Evolutionary conservation across 2,329 filamentous ascomycete species (phyloP).

Genomic region (Bretziella fagacearum): DNA sequence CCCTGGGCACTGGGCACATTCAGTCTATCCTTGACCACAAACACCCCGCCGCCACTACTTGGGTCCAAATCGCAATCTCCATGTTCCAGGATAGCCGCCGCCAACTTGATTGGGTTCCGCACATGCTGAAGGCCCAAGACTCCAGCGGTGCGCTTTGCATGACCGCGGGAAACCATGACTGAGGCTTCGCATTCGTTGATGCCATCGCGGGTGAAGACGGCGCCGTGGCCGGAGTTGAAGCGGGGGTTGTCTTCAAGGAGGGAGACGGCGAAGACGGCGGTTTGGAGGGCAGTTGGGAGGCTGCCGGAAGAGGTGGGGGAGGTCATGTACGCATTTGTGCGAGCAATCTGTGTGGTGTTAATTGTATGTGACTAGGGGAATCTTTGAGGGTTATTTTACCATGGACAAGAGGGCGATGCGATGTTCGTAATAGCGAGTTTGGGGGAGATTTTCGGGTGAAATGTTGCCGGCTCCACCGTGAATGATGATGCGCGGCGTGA

Average conservation of each 20-base stretch:
- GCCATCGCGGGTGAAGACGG: slow-evolving; percentile 71
- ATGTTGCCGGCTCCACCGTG: slow-evolving; percentile 61
- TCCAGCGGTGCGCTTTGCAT: slow-evolving; percentile 60
- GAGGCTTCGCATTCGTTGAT: slow-evolving; percentile 74
- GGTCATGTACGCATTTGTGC: slow-evolving; percentile 31
- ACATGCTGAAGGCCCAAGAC: slow-evolving; percentile 56
- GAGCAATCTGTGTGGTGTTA: slow-evolving; percentile 24
- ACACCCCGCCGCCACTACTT: slow-evolving; percentile 16
- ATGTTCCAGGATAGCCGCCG: slow-evolving; percentile 49
- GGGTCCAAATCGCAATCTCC: slow-evolving; percentile 43
- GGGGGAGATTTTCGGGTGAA: slow-evolving; percentile 39
- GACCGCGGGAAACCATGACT: slow-evolving; percentile 63
- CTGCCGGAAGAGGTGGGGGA: slow-evolving; percentile 17
- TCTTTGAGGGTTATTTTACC: slow-evolving; percentile 22
- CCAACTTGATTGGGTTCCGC: slow-evolving; percentile 65
- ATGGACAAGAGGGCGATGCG: slow-evolving; percentile 44
- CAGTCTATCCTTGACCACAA: slow-evolving; percentile 16
- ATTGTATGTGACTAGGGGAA: background rate
- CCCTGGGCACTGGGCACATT: slow-evolving; percentile 43
- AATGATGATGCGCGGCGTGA: slow-evolving; percentile 46
- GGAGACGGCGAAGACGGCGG: slow-evolving; percentile 57
- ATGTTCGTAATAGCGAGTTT: slow-evolving; percentile 40
- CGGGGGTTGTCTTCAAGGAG: slow-evolving; percentile 64
- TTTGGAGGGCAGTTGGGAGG: slow-evolving; percentile 47
- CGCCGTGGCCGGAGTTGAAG: slow-evolving; percentile 72